phyloP scores from a whole-genome alignment of 164 flowering plant genomes.

The Nelumbo lutea region DNA sequence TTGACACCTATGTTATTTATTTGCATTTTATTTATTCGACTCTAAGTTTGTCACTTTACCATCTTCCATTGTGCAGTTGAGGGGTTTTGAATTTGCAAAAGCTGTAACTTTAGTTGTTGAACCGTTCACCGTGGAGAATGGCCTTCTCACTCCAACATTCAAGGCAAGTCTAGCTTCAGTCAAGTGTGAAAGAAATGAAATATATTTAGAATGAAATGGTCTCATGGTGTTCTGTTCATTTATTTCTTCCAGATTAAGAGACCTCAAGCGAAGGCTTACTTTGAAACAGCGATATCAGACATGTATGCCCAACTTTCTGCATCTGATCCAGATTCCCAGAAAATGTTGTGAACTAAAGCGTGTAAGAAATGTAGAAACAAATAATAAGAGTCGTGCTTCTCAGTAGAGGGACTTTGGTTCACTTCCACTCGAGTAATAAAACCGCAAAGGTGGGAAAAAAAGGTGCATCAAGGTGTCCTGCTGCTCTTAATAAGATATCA shows the following conservation, averaged over 20 bases:
- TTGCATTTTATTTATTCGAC: too few relatives aligned
- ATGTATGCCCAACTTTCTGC: constrained; percentile 70
- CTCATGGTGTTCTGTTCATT: not conserved
- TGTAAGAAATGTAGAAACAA: not conserved
- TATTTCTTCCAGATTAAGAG: constrained; percentile 61
- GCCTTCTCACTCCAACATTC: constrained; percentile 88
- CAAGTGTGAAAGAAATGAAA: not conserved
- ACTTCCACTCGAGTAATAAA: too few relatives aligned
- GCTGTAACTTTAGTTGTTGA: constrained; percentile 75
- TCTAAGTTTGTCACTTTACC: not conserved
- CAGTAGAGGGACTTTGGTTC: too few relatives aligned
- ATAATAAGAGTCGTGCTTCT: too few relatives aligned
- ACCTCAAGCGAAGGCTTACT: constrained; percentile 88
- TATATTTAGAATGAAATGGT: not conserved
- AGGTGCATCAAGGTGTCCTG: too few relatives aligned
- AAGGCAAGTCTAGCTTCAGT: constrained; percentile 42
- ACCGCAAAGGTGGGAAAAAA: too few relatives aligned
- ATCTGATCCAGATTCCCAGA: constrained; percentile 29
- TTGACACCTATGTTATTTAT: not conserved
- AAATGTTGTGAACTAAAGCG: not conserved
- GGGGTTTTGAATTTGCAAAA: constrained; percentile 95
- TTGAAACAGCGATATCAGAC: constrained; percentile 57
- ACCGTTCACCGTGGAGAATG: constrained; percentile 84
- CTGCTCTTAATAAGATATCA: too few relatives aligned
- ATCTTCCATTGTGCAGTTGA: constrained; percentile 41